Percentiles rank a stretch among this genome's conserved stretches.
Conservation (phyloP, 164 flowering plant genomes). For the Nelumbo lutea region DNA sequence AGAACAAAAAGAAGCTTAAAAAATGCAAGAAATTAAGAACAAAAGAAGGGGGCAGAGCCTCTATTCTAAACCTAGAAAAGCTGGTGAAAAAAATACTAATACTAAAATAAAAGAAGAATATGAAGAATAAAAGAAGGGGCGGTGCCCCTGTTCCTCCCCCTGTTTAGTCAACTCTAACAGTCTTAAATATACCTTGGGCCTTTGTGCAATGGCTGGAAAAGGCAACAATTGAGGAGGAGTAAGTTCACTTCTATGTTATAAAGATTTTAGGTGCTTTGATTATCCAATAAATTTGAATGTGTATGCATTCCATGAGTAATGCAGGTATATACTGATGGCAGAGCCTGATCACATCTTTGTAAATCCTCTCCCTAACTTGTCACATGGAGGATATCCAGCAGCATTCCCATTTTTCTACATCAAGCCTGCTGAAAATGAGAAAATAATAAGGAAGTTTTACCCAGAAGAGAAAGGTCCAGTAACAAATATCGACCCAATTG, state of each 20-base stretch:
- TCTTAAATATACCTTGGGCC: constrained; percentile 98
- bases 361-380: constrained; percentile 84
- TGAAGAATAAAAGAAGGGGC: too few species aligned
- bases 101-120: too few species aligned
- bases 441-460: constrained; percentile 67
- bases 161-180: constrained; percentile 12
- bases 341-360: constrained; percentile 95
- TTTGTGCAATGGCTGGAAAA: constrained; percentile 97
- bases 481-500: constrained; percentile 84
- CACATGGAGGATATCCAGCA: constrained; percentile 62
- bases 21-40: too few species aligned
- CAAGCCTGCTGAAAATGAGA: constrained; percentile 61
- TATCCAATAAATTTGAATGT: constrained; percentile 5
- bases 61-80: too few species aligned
- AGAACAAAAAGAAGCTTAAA: too few species aligned
- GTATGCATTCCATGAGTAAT: constrained; percentile 9
- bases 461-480: constrained; percentile 88
- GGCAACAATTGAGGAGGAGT: constrained; percentile 91
- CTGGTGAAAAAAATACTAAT: too few species aligned
- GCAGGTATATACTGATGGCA: constrained; percentile 92
- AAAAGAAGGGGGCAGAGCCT: too few species aligned
- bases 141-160: too few species aligned
- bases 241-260: constrained; percentile 26
- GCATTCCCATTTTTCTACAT: constrained; percentile 90
- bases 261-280: neutral